Percentiles rank a stretch among this genome's conserved stretches.
These are phyloP conservation scores for Ascochyta viciae-villosae DNA, from an alignment of 2,329 filamentous ascomycete species.

Conservation along the genomic window DNA sequence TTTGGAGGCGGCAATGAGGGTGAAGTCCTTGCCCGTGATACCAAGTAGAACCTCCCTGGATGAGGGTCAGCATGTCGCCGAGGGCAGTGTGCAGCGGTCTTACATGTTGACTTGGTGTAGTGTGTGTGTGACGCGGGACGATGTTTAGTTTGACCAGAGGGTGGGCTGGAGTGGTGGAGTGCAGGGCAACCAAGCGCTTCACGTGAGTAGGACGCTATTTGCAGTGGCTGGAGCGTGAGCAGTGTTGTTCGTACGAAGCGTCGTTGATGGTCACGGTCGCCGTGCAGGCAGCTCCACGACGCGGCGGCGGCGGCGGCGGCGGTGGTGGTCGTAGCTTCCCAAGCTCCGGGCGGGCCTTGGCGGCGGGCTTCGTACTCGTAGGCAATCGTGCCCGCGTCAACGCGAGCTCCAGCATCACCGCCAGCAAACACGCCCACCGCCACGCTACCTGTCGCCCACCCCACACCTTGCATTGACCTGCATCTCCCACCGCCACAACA, in stretches of 20 bases:
- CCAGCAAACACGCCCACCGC: constrained; percentile 22
- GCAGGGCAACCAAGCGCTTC: background rate
- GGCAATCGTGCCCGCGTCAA: constrained; percentile 35
- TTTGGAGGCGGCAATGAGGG: constrained; percentile 96
- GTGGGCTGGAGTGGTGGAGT: background rate
- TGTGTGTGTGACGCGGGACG: constrained; percentile 15
- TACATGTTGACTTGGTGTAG: constrained; percentile 42
- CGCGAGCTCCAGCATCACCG: constrained; percentile 35
- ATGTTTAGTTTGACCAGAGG: constrained; percentile 3
- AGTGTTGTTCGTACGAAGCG: background rate
- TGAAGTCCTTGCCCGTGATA: constrained; percentile 99
- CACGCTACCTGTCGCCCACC: constrained; percentile 24
- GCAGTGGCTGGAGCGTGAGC: background rate
- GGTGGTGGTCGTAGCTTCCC: constrained; percentile 19
- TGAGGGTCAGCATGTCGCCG: constrained; percentile 23
- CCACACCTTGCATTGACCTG: constrained; percentile 10
- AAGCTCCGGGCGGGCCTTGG: constrained; percentile 15
- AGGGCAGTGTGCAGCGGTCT: constrained; percentile 6
- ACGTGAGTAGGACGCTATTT: background rate
- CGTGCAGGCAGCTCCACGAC: constrained; percentile 19
- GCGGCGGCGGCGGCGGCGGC: constrained; percentile 17
- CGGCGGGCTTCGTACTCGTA: constrained; percentile 5
- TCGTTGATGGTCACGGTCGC: constrained; percentile 8
- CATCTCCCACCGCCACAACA: background rate
- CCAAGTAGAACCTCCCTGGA: constrained; percentile 94